Conservation (phyloP, 495 filamentous ascomycete species). For the Acidomyces sp. region DNA sequence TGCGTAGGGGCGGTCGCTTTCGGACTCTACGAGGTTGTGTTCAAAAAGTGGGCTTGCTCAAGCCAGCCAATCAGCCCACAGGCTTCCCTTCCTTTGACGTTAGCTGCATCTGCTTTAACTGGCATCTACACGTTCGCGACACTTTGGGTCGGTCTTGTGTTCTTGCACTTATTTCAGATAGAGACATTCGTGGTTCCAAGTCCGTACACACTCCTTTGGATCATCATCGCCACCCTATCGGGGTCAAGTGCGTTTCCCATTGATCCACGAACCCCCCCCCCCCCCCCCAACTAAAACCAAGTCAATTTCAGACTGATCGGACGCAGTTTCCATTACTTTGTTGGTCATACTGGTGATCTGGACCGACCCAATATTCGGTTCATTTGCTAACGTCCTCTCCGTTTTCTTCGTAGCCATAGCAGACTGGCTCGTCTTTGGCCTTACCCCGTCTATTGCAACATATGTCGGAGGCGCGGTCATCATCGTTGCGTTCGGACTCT, state of each 20-base stretch:
- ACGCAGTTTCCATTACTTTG: conserved; percentile 15
- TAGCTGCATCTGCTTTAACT: conserved; percentile 14
- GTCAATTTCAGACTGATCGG: background rate
- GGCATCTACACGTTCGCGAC: conserved; percentile 18
- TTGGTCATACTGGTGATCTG: conserved; percentile 16
- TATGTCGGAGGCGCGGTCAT: conserved; percentile 16
- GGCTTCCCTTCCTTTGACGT: conserved; percentile 12
- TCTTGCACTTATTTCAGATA: conserved; percentile 12
- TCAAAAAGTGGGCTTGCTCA: conserved; percentile 22
- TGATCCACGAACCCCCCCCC: too few relatives aligned
- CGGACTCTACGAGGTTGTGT: conserved; percentile 19
- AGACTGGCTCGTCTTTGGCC: conserved; percentile 16
- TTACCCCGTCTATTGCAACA: conserved; percentile 14
- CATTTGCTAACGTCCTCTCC: conserved; percentile 15
- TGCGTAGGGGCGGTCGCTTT: conserved; percentile 16
- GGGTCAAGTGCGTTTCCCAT: conserved; percentile 7
- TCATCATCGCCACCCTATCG: conserved; percentile 12
- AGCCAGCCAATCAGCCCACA: conserved; percentile 8
- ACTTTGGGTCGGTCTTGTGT: conserved; percentile 11
- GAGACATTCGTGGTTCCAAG: conserved; percentile 17
- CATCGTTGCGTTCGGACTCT: conserved; percentile 15
- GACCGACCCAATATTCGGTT: conserved; percentile 19
- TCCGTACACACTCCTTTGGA: conserved; percentile 8
- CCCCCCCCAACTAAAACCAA: background rate
- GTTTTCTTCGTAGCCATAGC: conserved; percentile 18